Evolutionary conservation across 1,139 yeast species (phyloP), one percentile per base, ranked within the genome.

Genomic region (Diutina siamensis): DNA sequence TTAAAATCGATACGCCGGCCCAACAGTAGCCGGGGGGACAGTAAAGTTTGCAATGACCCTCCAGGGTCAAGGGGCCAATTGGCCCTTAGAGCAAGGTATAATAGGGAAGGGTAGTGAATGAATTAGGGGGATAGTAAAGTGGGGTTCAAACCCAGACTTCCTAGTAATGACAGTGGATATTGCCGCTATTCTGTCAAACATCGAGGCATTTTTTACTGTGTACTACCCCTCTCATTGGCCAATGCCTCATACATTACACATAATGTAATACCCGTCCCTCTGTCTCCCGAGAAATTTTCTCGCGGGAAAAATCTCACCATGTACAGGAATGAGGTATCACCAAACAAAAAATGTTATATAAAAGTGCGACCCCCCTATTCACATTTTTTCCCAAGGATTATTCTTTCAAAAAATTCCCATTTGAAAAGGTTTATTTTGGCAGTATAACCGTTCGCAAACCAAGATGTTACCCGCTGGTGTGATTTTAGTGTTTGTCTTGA

Each of bases 401-500:
- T 38, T 38, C 42, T 38, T 38, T 38, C 42, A 25, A 38, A 34
- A 38, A 25, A 20, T 38, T 25, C 42, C 42, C 31, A 25, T 38
- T 38, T 22, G 32, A 25, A 25, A 25, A 25, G 32, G 31, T 17
- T 25, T 7, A 7, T 36, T 25, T 25, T 35, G 40, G 40, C 40
- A 35, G 40, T 35, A 35, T 35, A 35, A 35, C 40, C 40, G 22
- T 35, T 35, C 40, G 27, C 31, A 25, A 25, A 38, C 42, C 49
- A 59, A 53, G 56, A 71, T 71, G 76, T 65, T 71, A 50, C 76
- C 76, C 59, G 59, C 74, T 44, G 76, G 76, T 65, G 76, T 71
- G 65, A 71, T 71, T 57, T 63, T 71, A 58, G 76, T 71, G 54
- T 71, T 71, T 61, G 69, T 67, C 54, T 67, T 71, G 56, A 50